A percentile compares a stretch with the other conserved stretches of the same genome.
Conservation (phyloP, 2,329 filamentous ascomycete genomes). For the Lachnellula arida region DNA sequence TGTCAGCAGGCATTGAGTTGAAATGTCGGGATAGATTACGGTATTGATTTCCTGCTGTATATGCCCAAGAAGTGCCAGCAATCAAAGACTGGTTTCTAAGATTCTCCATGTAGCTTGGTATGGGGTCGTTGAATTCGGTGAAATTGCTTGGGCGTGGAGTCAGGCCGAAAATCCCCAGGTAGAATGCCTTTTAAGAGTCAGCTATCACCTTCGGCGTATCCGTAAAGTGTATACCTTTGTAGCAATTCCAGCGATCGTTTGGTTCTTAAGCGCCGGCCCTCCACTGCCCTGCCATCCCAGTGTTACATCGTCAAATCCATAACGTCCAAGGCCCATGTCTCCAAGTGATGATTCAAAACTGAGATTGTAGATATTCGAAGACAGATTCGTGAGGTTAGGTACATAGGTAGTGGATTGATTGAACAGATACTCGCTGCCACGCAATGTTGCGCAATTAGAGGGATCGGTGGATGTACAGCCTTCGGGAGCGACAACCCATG, state of each 20-base stretch:
- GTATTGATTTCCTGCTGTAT: constrained; percentile 39
- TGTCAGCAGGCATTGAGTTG: neutral
- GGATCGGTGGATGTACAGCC: constrained; percentile 31
- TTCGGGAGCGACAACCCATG: constrained; percentile 32
- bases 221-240: neutral
- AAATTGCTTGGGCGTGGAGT: constrained; percentile 35
- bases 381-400: constrained; percentile 32
- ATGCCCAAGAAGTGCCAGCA: constrained; percentile 38
- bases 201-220: constrained; percentile 22
- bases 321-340: constrained; percentile 12
- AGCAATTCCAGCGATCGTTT: constrained; percentile 7
- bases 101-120: constrained; percentile 34
- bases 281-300: constrained; percentile 19
- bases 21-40: constrained; percentile 25
- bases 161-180: constrained; percentile 32
- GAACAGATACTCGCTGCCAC: constrained; percentile 33
- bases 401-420: constrained; percentile 34
- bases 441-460: constrained; percentile 32
- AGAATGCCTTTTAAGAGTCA: too few relatives aligned
- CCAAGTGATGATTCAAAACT: constrained; percentile 25
- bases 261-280: constrained; percentile 22
- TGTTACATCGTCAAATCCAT: constrained; percentile 15
- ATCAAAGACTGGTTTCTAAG: constrained; percentile 33
- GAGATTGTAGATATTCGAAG: constrained; percentile 27
- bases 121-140: constrained; percentile 26